phyloP scores from a whole-genome alignment of 2,329 filamentous ascomycete genomes.

The Fusarium sp. region DNA sequence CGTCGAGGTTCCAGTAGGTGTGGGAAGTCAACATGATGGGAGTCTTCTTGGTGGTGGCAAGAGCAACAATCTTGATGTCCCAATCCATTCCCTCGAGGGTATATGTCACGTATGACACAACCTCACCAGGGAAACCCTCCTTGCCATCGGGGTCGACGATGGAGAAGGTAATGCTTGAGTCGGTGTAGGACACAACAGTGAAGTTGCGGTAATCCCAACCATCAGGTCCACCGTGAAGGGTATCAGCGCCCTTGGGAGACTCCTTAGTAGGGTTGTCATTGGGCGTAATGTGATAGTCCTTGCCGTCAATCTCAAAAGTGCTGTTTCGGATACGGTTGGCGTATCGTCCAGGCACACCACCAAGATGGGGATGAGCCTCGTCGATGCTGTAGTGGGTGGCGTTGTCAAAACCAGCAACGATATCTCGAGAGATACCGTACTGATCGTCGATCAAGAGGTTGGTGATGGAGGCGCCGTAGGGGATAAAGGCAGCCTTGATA shows the following conservation, averaged over 20 bases:
- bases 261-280: slow-evolving; percentile 70
- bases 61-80: slow-evolving; percentile 78
- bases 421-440: slow-evolving; percentile 74
- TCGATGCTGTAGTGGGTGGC: slow-evolving; percentile 75
- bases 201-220: slow-evolving; percentile 85
- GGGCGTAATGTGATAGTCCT: slow-evolving; percentile 66
- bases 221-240: slow-evolving; percentile 75
- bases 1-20: slow-evolving; percentile 87
- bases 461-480: slow-evolving; percentile 78
- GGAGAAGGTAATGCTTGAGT: slow-evolving; percentile 77
- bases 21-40: slow-evolving; percentile 83
- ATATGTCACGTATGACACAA: slow-evolving; percentile 80
- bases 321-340: slow-evolving; percentile 85
- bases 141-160: slow-evolving; percentile 78
- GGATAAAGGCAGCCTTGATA: slow-evolving; percentile 75
- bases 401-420: slow-evolving; percentile 81
- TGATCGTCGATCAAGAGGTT: slow-evolving; percentile 78
- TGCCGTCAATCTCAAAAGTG: slow-evolving; percentile 74
- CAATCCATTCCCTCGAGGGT: slow-evolving; percentile 73
- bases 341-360: slow-evolving; percentile 79
- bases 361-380: slow-evolving; percentile 75
- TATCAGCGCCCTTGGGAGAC: slow-evolving; percentile 67
- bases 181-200: slow-evolving; percentile 75
- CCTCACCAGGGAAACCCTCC: slow-evolving; percentile 82
- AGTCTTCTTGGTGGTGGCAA: slow-evolving; percentile 78